Conservation (phyloP, 257 asterid species). For the Petunia axillaris region DNA sequence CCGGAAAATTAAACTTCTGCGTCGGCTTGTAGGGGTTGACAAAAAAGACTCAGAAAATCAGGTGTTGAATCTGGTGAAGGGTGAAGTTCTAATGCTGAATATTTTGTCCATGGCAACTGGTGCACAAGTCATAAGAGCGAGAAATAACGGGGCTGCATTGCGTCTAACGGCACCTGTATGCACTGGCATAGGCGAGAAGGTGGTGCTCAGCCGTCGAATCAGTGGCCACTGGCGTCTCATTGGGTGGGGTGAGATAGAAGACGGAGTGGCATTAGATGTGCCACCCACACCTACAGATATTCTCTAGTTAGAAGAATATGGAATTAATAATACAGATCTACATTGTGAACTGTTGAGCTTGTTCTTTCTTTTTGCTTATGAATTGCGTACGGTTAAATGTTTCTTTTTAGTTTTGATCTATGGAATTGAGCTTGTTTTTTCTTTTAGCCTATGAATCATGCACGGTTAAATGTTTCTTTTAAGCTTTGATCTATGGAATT, state of each 20-base stretch:
- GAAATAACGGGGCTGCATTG: conserved; percentile 72
- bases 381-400: not conserved
- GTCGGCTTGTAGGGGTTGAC: conserved; percentile 86
- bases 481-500: too few relatives aligned
- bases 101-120: conserved; percentile 97
- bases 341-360: not conserved
- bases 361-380: not conserved
- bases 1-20: conserved; percentile 81
- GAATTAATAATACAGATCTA: not conserved
- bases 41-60: conserved; percentile 86
- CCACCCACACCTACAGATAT: conserved; percentile 47
- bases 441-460: too few relatives aligned
- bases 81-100: conserved; percentile 90
- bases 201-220: conserved; percentile 85
- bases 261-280: conserved; percentile 79
- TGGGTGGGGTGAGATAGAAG: conserved; percentile 96
- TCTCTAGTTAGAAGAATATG: not conserved
- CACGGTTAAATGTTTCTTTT: too few relatives aligned
- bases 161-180: conserved; percentile 92
- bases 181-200: conserved; percentile 85
- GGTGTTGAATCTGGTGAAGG: conserved; percentile 78
- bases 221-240: conserved; percentile 97
- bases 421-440: not conserved
- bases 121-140: conserved; percentile 78
- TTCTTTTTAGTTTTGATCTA: not conserved